Percentiles rank a stretch among this genome's conserved stretches.
phyloP scores from a whole-genome alignment of 116 monocot species.

The Phalaenopsis hybrid region DNA sequence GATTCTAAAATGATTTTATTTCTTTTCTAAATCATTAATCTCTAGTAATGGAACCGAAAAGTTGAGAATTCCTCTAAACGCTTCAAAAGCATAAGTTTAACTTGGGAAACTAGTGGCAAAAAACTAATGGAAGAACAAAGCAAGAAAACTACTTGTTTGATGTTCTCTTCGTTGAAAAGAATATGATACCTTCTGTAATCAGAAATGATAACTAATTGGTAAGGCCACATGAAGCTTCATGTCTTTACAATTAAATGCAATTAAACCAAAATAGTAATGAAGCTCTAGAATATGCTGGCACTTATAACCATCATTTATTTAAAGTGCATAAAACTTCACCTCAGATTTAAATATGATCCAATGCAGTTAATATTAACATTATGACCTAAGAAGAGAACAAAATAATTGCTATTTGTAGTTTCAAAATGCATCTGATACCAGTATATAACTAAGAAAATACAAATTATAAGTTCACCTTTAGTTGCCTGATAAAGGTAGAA shows the following conservation, averaged over 20 bases:
- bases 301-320: background rate
- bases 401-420: background rate
- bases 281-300: background rate
- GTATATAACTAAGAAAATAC: background rate
- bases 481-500: slow-evolving; percentile 96
- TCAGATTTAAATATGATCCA: background rate
- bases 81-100: background rate
- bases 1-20: background rate
- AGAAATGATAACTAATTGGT: background rate
- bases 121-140: background rate
- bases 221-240: background rate
- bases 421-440: background rate
- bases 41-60: background rate
- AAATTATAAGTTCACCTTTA: slow-evolving; percentile 41
- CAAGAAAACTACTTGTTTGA: background rate
- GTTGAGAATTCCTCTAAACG: background rate
- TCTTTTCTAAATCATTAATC: background rate
- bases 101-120: background rate
- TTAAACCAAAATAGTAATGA: background rate
- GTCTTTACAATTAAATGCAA: background rate
- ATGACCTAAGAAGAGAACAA: background rate
- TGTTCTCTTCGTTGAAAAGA: background rate
- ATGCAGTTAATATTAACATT: background rate
- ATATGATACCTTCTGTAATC: background rate
- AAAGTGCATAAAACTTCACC: background rate